These are phyloP conservation scores for Helicostylum pulchrum DNA, from an alignment of 192 early-diverging fungal genomes.

Conservation along the genomic window DNA sequence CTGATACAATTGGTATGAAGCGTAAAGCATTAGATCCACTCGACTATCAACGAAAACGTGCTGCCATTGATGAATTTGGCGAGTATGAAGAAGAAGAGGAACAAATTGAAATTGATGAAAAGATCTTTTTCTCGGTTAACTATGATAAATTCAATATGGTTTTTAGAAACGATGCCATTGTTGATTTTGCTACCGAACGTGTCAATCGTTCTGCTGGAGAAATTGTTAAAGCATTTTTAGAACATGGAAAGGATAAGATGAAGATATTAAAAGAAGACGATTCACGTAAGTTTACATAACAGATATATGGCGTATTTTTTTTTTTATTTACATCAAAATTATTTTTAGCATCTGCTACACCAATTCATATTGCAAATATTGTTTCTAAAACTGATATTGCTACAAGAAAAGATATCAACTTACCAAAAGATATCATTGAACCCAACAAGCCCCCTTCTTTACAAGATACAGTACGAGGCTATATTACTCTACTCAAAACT, in stretches of 20 bases:
- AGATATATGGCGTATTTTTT: neutral
- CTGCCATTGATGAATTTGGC: neutral
- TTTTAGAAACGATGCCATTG: slow-evolving; percentile 62
- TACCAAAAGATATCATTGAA: slow-evolving; percentile 19
- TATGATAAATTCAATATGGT: slow-evolving; percentile 62
- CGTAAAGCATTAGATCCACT: slow-evolving; percentile 24
- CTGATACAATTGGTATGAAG: slow-evolving; percentile 51
- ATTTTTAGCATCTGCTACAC: slow-evolving; percentile 40
- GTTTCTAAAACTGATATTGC: slow-evolving; percentile 34
- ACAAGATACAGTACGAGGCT: slow-evolving; percentile 50
- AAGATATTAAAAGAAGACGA: slow-evolving; percentile 50
- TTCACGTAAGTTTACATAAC: slow-evolving; percentile 24
- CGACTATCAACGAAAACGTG: neutral
- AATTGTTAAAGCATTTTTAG: slow-evolving; percentile 57
- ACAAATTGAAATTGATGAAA: slow-evolving; percentile 48
- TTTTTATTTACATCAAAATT: neutral
- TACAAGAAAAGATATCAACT: slow-evolving; percentile 18
- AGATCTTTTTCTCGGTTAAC: slow-evolving; percentile 64
- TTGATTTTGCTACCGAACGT: slow-evolving; percentile 52
- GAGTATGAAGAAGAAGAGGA: slow-evolving; percentile 17
- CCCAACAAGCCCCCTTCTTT: slow-evolving; percentile 7
- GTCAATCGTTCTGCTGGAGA: slow-evolving; percentile 63
- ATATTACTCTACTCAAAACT: slow-evolving; percentile 55
- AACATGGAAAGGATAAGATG: slow-evolving; percentile 54
- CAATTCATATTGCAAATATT: slow-evolving; percentile 49